Base-by-base conservation (phyloP, 2,329 filamentous ascomycete species). In the Aspergillus carbonarius region DNA sequence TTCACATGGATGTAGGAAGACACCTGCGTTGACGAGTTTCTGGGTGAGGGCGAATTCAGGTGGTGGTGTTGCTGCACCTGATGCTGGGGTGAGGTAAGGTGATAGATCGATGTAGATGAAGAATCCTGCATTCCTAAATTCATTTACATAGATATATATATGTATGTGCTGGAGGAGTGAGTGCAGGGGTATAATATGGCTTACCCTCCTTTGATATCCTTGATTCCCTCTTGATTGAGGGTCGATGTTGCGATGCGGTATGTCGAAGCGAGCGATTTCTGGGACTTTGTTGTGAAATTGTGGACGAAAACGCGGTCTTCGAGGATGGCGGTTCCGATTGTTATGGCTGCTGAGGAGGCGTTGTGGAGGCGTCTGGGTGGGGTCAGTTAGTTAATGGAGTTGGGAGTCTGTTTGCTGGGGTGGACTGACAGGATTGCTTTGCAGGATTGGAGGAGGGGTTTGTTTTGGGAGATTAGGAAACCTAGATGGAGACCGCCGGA, bases 1-100 rank as follows among this genome's bases (percentile, higher is more conserved):
- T 58, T 81, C 78, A 0, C 79, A 76, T 0, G 80, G 76, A 46
- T 83, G 81, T 25, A 86, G 57, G 57, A 81, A 82, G 2, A 86
- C 76, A 2, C 81, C 83, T 0, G 72, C 72, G 23, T 77, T 70
- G n/a, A 77, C 62, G 39, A 85, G 61, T 48, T 61, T 76, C 61
- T 78, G 72, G 0, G 78, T 77, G 12, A 85, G 66, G 12, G 68
- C 72, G 60, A 79, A 79, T 62, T 84, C 81, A 1, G 72, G 66
- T 8, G 13, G 2, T 39, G 13, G 2, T 65, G 64, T 0, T 51
- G 25, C 1, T 60, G 30, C 1, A 72, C 60, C 1, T 57, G 61
- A 1, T 37, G n/a, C 2, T 51, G 35, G 42, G 0, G 65, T 69
- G 35, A 84, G 65, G 57, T 75, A 80, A 0, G 75, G 74, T 0